Evolutionary conservation across 2,329 filamentous ascomycete species (phyloP).

Genomic region (Volutella citrinella): DNA sequence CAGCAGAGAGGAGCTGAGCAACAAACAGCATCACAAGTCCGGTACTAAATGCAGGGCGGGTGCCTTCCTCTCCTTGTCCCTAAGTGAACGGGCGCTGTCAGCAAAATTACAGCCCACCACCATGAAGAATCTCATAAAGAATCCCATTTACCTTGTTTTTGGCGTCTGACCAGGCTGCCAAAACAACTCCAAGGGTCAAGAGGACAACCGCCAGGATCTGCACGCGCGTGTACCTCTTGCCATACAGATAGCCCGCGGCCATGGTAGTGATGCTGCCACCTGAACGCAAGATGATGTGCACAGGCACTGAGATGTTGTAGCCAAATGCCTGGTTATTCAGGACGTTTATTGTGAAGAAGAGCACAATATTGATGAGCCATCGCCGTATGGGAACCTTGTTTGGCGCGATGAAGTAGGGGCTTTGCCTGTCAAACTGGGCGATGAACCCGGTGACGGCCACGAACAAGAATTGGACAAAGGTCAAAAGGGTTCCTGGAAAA

Average conservation of each 20-base stretch:
- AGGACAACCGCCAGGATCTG: constrained; percentile 81
- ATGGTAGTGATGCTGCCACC: constrained; percentile 96
- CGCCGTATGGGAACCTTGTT: constrained; percentile 79
- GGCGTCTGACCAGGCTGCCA: constrained; percentile 87
- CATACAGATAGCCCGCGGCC: constrained; percentile 80
- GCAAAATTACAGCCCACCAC: too few relatives aligned
- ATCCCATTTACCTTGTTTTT: constrained; percentile 76
- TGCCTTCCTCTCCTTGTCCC: constrained; percentile 15
- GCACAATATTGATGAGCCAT: constrained; percentile 83
- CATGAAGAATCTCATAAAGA: too few relatives aligned
- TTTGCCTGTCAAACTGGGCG: constrained; percentile 66
- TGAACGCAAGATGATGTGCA: constrained; percentile 94
- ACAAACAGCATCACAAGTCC: constrained; percentile 82
- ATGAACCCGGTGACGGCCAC: constrained; percentile 76
- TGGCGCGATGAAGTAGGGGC: constrained; percentile 69
- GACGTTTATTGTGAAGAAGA: constrained; percentile 93
- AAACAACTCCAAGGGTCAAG: constrained; percentile 80
- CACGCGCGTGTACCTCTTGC: constrained; percentile 76
- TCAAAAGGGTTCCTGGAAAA: constrained; percentile 70
- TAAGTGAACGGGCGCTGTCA: constrained; percentile 7
- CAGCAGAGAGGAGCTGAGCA: constrained; percentile 85
- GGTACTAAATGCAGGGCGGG: constrained; percentile 40
- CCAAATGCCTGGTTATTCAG: constrained; percentile 98
- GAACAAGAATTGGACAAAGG: constrained; percentile 84
- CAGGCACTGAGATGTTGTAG: constrained; percentile 91